phyloP scores from a whole-genome alignment of 306 rosid species.

The Dryas octopetala region DNA sequence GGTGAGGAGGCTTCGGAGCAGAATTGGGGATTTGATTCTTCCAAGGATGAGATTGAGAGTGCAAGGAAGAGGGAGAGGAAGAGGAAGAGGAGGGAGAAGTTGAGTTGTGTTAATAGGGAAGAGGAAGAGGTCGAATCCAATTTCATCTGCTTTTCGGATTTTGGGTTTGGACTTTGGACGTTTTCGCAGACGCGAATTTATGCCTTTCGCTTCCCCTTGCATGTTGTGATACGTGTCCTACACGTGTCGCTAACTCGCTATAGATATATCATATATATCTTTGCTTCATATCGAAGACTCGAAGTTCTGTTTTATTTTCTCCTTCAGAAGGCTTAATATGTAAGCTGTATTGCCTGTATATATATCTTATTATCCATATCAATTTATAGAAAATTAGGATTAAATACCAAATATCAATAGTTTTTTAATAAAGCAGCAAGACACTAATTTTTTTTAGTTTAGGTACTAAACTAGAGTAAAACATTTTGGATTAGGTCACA shows the following conservation, averaged over 20 bases:
- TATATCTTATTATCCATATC: no score
- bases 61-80: not conserved
- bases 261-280: not conserved
- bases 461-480: no score
- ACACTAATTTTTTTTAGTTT: no score
- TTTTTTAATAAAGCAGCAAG: no score
- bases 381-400: no score
- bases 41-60: not conserved
- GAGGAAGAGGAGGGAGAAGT: not conserved
- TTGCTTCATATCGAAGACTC: not conserved
- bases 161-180: not conserved
- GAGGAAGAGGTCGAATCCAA: not conserved
- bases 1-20: conserved; percentile 14
- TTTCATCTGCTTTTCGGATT: not conserved
- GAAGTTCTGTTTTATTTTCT: no score
- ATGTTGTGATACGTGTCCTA: conserved; percentile 7
- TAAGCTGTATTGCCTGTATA: no score
- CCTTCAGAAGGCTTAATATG: no score
- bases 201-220: not conserved
- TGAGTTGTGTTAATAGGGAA: not conserved
- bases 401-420: no score
- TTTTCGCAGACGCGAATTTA: not conserved
- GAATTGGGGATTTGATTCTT: not conserved
- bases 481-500: no score
- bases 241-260: not conserved